Conservation (phyloP, 495 filamentous ascomycete species). For the Apiosordaria backusii region DNA sequence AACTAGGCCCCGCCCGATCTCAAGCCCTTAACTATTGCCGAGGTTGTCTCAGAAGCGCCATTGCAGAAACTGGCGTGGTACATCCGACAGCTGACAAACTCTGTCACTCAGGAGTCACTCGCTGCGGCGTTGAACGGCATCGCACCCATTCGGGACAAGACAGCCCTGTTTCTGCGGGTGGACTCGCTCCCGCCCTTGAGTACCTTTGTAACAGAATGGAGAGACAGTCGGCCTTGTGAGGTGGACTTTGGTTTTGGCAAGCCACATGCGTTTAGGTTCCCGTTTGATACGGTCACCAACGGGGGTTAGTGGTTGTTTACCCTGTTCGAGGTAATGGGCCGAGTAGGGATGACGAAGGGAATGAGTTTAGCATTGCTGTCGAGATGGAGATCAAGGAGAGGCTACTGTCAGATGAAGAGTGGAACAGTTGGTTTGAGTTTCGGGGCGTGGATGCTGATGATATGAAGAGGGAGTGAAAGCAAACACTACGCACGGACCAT, state of each 20-base stretch:
- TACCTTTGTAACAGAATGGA: conserved; percentile 32
- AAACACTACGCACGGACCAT: background rate
- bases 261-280: conserved; percentile 27
- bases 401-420: conserved; percentile 40
- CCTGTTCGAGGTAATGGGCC: conserved; percentile 19
- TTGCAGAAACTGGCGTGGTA: conserved; percentile 36
- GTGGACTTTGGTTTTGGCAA: conserved; percentile 34
- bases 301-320: conserved; percentile 31
- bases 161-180: conserved; percentile 27
- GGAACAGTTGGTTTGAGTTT: conserved; percentile 42
- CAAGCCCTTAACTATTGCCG: conserved; percentile 26
- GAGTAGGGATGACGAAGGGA: conserved; percentile 42
- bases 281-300: conserved; percentile 29
- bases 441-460: conserved; percentile 25
- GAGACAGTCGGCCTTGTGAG: conserved; percentile 25
- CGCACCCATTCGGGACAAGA: conserved; percentile 39
- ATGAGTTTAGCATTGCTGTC: conserved; percentile 41
- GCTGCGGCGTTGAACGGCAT: conserved; percentile 30
- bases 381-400: conserved; percentile 35
- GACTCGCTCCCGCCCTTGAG: conserved; percentile 31
- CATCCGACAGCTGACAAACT: conserved; percentile 38
- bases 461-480: background rate
- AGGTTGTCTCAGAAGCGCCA: conserved; percentile 38
- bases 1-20: conserved; percentile 10
- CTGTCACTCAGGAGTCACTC: conserved; percentile 32